A percentile compares a stretch with the other conserved stretches of the same genome.
These are phyloP conservation scores for Phytophthora sansomeana DNA, from an alignment of 352 stramenopile genomes.

Conservation along the genomic window DNA sequence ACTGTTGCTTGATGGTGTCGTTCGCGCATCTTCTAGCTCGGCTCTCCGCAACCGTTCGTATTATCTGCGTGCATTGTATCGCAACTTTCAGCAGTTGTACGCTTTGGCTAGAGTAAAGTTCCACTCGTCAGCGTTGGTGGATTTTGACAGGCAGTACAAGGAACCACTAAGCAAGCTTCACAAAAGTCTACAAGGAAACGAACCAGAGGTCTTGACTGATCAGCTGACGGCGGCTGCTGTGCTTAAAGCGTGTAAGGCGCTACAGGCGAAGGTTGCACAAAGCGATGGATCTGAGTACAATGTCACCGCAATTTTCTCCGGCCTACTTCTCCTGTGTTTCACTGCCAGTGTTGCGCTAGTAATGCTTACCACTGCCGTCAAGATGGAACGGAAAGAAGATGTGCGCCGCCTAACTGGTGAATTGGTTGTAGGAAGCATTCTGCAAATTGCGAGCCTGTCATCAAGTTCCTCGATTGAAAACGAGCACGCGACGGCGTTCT, in stretches of 20 bases:
- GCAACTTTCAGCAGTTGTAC: slow-evolving; percentile 73
- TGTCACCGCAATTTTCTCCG: slow-evolving; percentile 38
- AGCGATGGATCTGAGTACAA: slow-evolving; percentile 89
- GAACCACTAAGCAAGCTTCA: slow-evolving; percentile 29
- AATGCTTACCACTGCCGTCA: slow-evolving; percentile 15
- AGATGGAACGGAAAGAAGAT: slow-evolving; percentile 6
- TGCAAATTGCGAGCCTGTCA: slow-evolving; percentile 71
- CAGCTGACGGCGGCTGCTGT: slow-evolving; percentile 23
- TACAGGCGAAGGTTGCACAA: slow-evolving; percentile 60
- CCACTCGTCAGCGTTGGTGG: slow-evolving; percentile 25
- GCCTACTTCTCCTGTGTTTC: slow-evolving; percentile 47
- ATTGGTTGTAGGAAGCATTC: slow-evolving; percentile 28
- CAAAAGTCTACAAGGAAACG: slow-evolving; percentile 9
- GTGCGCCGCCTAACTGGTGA: slow-evolving; percentile 8
- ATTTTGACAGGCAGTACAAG: slow-evolving; percentile 45
- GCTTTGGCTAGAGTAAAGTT: slow-evolving; percentile 62
- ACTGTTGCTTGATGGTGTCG: slow-evolving; percentile 65
- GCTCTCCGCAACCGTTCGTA: slow-evolving; percentile 1
- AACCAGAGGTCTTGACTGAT: slow-evolving; percentile 1
- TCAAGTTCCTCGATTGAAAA: slow-evolving; percentile 92
- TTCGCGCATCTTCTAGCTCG: slow-evolving; percentile 39
- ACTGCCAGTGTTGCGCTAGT: slow-evolving; percentile 27
- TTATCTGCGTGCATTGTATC: slow-evolving; percentile 49
- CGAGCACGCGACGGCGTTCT: slow-evolving; percentile 87
- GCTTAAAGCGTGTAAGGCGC: slow-evolving; percentile 44